Base-by-base conservation (phyloP, 345 rosid species). In the Brassica incana region DNA sequence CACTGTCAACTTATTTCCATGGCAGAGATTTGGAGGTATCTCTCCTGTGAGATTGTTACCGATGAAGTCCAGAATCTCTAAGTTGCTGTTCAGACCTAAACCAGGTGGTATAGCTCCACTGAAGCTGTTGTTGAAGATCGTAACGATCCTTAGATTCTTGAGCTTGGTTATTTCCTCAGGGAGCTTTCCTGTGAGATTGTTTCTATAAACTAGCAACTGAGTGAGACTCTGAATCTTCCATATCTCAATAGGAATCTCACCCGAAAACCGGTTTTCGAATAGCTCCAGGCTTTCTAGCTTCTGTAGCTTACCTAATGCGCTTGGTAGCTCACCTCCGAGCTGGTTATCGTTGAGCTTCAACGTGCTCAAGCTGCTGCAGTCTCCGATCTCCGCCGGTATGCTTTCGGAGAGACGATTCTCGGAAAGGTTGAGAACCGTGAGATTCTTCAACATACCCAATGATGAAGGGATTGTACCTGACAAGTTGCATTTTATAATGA, bases 31-130 rank as follows among this genome's bases (percentile, higher is more conserved):
- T n/a, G 59, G 59, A 15, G 59, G 59, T 15, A 52, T 52, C 59
- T 52, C 59, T 15, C 59, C 59, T 15, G 59, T 15, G 9, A 52
- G 23, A 0, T 52, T 52, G 23, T 52, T 52, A 52, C 59, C 23
- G 1, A 52, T 52, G 23, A 52, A 52, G 59, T 52, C 59, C 2
- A 48, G 16, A 52, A 52, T 52, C 59, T 52, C 59, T 52, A 52
- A 15, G 75, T 87, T 88, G 82, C 90, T 85, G 83, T 91, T 88
- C 71, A 88, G 77, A 30, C 98, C 98, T 76, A 93, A 81, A 68
- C 71, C 78, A 3, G 70, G 86, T 59, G 97, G 92, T 77, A 93
- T 86, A 58, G 23, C 79, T 59, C 98, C 98, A 16, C 43, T 82
- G 67, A 91, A 89, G 18, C 72, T 84, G 75, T 93, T 90, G 64